Conservation (phyloP, 2,329 filamentous ascomycete genomes). For the Colletotrichum liriopes region DNA sequence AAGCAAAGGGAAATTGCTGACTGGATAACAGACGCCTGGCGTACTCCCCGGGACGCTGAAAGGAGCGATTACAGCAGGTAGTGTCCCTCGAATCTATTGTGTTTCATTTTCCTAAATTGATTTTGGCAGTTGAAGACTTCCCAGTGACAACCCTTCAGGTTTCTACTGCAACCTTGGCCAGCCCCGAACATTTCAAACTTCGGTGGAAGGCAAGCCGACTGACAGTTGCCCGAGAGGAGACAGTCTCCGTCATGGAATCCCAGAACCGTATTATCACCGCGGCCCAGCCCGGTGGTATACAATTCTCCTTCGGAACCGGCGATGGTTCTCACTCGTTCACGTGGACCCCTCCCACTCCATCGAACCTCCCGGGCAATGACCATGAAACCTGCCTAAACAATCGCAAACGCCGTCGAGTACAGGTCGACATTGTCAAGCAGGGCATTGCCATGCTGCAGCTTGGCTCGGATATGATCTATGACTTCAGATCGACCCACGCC, state of each 20-base stretch:
- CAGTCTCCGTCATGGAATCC: not conserved
- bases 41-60: not conserved
- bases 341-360: not conserved
- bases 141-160: too few relatives aligned
- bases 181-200: not conserved
- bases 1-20: not conserved
- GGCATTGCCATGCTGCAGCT: conserved; percentile 10
- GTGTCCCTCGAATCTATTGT: not conserved
- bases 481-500: conserved; percentile 15
- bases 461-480: conserved; percentile 13
- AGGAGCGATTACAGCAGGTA: not conserved
- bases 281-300: not conserved
- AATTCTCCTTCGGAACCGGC: not conserved
- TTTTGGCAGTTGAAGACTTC: too few relatives aligned
- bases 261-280: not conserved
- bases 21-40: not conserved
- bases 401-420: conserved; percentile 24
- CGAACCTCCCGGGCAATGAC: not conserved
- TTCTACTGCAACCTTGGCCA: not conserved
- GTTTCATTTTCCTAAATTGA: not conserved
- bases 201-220: not conserved
- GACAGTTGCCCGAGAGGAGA: not conserved
- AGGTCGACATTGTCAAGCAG: conserved; percentile 21
- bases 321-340: conserved; percentile 2
- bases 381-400: not conserved